Conservation (phyloP, 257 asterid species). For the Penstemon eatonii region DNA sequence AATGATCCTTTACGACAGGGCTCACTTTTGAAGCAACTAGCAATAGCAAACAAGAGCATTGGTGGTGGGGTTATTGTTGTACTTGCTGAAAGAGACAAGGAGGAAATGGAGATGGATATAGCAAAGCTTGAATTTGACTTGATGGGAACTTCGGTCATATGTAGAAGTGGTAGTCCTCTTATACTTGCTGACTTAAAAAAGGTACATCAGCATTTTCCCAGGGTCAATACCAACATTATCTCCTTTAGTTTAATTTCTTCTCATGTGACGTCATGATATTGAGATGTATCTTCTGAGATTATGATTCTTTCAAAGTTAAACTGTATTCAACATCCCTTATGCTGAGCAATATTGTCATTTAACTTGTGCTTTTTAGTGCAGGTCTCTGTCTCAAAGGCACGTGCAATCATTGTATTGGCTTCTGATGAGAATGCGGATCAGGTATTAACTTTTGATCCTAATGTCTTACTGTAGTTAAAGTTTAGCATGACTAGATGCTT, state of each 20-base stretch:
- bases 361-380: conserved; percentile 33
- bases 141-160: conserved; percentile 94
- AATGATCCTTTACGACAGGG: conserved; percentile 57
- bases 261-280: conserved; percentile 2
- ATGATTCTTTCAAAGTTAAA: conserved; percentile 3
- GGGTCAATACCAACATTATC: conserved; percentile 9
- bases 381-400: conserved; percentile 98
- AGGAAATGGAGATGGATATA: conserved; percentile 96
- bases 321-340: conserved; percentile 8
- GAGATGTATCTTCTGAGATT: conserved; percentile 15
- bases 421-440: conserved; percentile 99
- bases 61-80: conserved; percentile 97
- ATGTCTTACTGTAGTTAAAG: conserved; percentile 15
- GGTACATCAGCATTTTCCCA: conserved; percentile 40
- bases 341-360: conserved; percentile 19
- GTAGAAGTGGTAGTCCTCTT: conserved; percentile 97
- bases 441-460: conserved; percentile 42
- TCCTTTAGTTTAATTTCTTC: conserved; percentile 19
- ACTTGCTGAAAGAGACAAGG: conserved; percentile 98
- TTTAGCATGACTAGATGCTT: conserved; percentile 26
- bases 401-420: conserved; percentile 91
- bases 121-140: conserved; percentile 89
- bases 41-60: conserved; percentile 93
- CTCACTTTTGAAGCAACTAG: conserved; percentile 91
- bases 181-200: conserved; percentile 95